Conservation (phyloP, 1,284 basidiomycete genomes). For the Phlebopus sp. region DNA sequence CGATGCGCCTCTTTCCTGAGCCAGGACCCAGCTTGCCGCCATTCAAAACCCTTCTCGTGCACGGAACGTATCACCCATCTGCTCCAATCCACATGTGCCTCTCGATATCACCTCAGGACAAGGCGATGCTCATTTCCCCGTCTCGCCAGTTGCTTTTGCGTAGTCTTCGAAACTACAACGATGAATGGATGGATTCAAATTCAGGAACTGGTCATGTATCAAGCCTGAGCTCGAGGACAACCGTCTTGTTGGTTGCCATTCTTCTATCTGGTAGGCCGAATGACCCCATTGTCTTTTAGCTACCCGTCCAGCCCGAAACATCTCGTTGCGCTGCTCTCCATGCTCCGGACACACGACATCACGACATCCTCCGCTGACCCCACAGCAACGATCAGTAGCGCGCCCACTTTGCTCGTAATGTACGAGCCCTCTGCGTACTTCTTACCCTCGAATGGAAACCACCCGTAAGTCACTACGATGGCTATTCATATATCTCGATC, state of each 20-base stretch:
- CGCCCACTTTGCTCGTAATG: slow-evolving; percentile 57
- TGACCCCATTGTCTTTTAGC: slow-evolving; percentile 35
- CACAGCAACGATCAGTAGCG: slow-evolving; percentile 41
- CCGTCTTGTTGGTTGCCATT: slow-evolving; percentile 50
- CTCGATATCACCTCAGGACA: slow-evolving; percentile 39
- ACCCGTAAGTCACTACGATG: slow-evolving; percentile 17
- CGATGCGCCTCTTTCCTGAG: slow-evolving; percentile 21
- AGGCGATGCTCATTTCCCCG: slow-evolving; percentile 51
- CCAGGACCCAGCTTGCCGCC: slow-evolving; percentile 38
- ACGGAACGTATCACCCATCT: slow-evolving; percentile 52
- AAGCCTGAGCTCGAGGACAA: slow-evolving; percentile 43
- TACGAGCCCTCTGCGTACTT: slow-evolving; percentile 66
- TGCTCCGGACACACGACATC: slow-evolving; percentile 41
- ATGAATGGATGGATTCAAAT: slow-evolving; percentile 50
- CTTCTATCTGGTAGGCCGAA: slow-evolving; percentile 6
- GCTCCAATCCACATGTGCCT: slow-evolving; percentile 57
- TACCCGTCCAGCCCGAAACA: slow-evolving; percentile 65
- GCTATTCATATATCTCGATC: not conserved
- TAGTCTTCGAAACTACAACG: slow-evolving; percentile 47
- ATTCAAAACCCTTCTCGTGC: slow-evolving; percentile 49
- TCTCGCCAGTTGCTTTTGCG: slow-evolving; percentile 40
- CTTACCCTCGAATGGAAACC: slow-evolving; percentile 27
- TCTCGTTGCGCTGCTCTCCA: slow-evolving; percentile 52
- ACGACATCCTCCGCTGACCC: slow-evolving; percentile 21
- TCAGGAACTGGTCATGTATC: slow-evolving; percentile 44